Base-by-base conservation (phyloP, 2,329 filamentous ascomycete genomes). In the Arachnomyces sp. region DNA sequence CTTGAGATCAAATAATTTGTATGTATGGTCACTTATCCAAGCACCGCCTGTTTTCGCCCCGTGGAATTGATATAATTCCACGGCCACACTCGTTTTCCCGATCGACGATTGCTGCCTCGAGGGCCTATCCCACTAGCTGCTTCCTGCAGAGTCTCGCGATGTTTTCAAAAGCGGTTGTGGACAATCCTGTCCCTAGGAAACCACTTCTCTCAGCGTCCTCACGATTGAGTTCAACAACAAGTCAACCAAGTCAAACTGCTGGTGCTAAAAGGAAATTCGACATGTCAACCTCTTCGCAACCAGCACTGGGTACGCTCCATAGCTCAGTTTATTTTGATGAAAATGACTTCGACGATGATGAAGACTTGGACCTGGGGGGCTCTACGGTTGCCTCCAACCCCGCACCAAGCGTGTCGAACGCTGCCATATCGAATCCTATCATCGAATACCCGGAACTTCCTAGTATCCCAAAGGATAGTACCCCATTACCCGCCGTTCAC, bases 321-420 rank as follows among this genome's bases (percentile, higher is more conserved):
- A 63, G 58, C 36, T 61, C 60, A 3, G 74, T 84, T 7, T 77
- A 74, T 44, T 84, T 88, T 47, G 77, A 80, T 44, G 84, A 88
- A 46, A 81, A 90, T 51, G 89, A 95, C 55, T 92, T 94, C 50
- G 86, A 87, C 52, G 85, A 90, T 56, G 88, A 95, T 51, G 74
- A 82, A 14, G 77, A 87, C 40, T 69, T 94, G 16, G 84, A 86
- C 45, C 51, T 59, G 12, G 56, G 57, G 42, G 54, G 49, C 39
- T 62, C 51, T 4, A 60, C 21, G 21, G 21, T 25, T 5, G 21
- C 21, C 21, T 25, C 21, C 9, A 55, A 40, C 57, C 53, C 15
- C 52, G 53, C 30, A 49, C 48, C 16, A 51, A 52, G 8, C 53
- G 52, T 31, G 11, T 13, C 18, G 11, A 40, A 43, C 7, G 48